These are phyloP conservation scores for Eimeria maxima DNA, from an alignment of 169 alveolate species.

Conservation along the genomic window DNA sequence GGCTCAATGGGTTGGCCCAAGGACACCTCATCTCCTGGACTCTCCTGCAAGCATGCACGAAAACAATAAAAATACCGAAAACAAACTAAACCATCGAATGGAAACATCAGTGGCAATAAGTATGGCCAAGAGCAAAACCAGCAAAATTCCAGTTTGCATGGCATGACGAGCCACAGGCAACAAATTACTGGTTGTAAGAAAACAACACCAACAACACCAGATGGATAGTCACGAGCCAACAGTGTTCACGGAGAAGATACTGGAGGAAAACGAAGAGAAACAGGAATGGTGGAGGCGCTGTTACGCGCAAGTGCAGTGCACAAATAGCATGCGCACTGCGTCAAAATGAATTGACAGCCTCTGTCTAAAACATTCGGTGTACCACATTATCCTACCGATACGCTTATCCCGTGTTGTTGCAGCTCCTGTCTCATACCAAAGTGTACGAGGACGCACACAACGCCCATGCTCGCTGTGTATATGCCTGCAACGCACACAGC, in stretches of 20 bases:
- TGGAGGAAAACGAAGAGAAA: background rate
- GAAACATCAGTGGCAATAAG: background rate
- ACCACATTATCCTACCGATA: slow-evolving; percentile 15
- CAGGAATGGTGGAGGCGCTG: background rate
- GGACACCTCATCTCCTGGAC: slow-evolving; percentile 1
- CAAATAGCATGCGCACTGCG: too few species aligned
- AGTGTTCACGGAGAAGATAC: background rate
- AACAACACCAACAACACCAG: background rate
- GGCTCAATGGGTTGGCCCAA: slow-evolving; percentile 72
- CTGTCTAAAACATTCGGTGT: background rate
- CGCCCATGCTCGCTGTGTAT: slow-evolving; percentile 80
- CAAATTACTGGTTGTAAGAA: background rate
- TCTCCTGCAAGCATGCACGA: background rate
- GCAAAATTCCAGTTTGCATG: background rate
- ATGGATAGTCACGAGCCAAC: background rate
- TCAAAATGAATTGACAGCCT: too few species aligned
- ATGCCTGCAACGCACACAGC: slow-evolving; percentile 16
- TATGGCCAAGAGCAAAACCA: background rate
- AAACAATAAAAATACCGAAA: background rate
- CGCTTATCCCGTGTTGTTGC: slow-evolving; percentile 75
- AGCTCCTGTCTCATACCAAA: slow-evolving; percentile 77
- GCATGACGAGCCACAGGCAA: background rate
- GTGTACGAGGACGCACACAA: slow-evolving; percentile 79
- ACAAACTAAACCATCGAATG: background rate
- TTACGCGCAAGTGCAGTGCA: background rate